Conservation (phyloP, 148 eudicot genomes). For the Spergularia marina region DNA sequence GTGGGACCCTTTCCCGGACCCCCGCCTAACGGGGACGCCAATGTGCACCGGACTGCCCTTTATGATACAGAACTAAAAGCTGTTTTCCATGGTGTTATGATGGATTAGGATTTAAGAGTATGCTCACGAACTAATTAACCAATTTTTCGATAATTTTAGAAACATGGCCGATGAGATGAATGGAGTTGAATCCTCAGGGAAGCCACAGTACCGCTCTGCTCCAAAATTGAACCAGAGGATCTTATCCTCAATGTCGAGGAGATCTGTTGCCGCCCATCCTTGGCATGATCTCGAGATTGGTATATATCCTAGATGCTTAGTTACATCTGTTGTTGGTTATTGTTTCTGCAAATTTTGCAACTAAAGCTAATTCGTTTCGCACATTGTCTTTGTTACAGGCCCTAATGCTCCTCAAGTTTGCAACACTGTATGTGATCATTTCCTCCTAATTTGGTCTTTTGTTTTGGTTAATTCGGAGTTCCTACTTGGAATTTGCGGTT, state of each 20-base stretch:
- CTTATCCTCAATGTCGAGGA: conserved; percentile 66
- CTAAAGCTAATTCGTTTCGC: not conserved
- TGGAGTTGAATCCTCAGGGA: conserved; percentile 8
- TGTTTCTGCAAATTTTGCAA: not conserved
- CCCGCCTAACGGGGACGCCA: no score
- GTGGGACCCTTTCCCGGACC: no score
- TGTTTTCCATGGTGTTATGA: not conserved
- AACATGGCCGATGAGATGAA: conserved; percentile 31
- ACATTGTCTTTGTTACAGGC: conserved; percentile 32
- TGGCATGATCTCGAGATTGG: conserved; percentile 94
- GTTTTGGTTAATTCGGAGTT: not conserved
- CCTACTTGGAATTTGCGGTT: not conserved
- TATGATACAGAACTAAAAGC: not conserved
- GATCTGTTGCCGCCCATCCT: conserved; percentile 86
- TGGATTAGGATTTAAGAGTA: not conserved
- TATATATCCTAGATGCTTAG: conserved; percentile 15
- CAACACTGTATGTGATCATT: conserved; percentile 47
- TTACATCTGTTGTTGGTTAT: not conserved
- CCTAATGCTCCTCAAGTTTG: conserved; percentile 56
- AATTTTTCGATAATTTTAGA: conserved; percentile 16
- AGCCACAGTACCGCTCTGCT: conserved; percentile 18
- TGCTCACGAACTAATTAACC: not conserved
- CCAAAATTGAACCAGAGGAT: conserved; percentile 72
- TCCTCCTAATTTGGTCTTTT: not conserved
- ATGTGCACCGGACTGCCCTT: no score